These are phyloP conservation scores for Chiua virens DNA, from an alignment of 768 basidiomycete genomes.

Conservation along the genomic window DNA sequence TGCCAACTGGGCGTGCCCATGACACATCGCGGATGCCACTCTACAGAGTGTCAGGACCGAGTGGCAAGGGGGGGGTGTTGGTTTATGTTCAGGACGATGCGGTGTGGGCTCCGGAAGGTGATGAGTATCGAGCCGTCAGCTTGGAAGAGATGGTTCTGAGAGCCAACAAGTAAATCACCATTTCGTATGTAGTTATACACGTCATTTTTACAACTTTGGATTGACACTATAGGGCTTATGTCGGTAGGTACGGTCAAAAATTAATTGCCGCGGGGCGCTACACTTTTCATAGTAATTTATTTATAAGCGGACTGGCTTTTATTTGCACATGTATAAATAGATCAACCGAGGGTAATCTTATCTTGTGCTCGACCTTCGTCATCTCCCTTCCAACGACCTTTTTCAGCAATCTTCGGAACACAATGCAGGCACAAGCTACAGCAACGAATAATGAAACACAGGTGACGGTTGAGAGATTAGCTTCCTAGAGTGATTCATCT, in stretches of 20 bases:
- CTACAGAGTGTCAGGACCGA: slow-evolving; percentile 79
- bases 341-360: neutral
- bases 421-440: slow-evolving; percentile 28
- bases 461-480: slow-evolving; percentile 9
- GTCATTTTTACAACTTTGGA: neutral
- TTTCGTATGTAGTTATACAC: neutral
- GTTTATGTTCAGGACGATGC: slow-evolving; percentile 94
- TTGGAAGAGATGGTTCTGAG: slow-evolving; percentile 87
- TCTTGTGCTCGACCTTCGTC: too few relatives aligned
- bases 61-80: slow-evolving; percentile 83
- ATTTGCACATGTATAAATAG: too few relatives aligned
- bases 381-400: neutral
- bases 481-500: slow-evolving; percentile 3
- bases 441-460: slow-evolving; percentile 22
- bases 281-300: too few relatives aligned
- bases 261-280: too few relatives aligned
- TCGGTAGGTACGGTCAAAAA: too few relatives aligned
- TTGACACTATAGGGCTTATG: too few relatives aligned
- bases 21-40: slow-evolving; percentile 86
- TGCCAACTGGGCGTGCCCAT: slow-evolving; percentile 85
- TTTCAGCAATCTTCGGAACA: neutral
- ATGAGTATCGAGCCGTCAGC: slow-evolving; percentile 72
- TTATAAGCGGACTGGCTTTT: too few relatives aligned
- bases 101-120: slow-evolving; percentile 77
- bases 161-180: slow-evolving; percentile 38